Conservation (phyloP, 164 flowering plant genomes). For the Vitis rotundifolia region DNA sequence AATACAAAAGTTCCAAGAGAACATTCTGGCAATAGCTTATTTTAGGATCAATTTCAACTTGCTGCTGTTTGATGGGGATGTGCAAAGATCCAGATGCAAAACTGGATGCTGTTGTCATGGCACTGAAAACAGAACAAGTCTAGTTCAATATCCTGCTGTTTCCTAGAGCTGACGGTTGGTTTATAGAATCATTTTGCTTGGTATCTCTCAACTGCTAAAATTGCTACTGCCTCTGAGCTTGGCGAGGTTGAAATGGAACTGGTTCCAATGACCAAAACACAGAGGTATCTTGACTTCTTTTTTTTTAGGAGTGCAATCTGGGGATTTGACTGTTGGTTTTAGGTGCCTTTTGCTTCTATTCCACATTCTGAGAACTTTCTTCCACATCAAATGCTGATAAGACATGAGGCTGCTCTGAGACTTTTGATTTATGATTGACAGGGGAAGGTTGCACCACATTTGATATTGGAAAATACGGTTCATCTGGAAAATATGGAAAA, state of each 20-base stretch:
- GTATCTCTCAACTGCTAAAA: too few relatives aligned
- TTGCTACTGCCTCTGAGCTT: too few relatives aligned
- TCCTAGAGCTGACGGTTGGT: conserved; percentile 50
- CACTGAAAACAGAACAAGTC: conserved; percentile 92
- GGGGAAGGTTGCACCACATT: conserved; percentile 6
- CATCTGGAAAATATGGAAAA: conserved; percentile 5
- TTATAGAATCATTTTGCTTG: too few relatives aligned
- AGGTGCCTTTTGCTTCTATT: conserved; percentile 10
- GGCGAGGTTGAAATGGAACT: too few relatives aligned
- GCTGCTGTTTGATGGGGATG: conserved; percentile 28
- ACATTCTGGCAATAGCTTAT: too few relatives aligned
- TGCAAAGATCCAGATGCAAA: conserved; percentile 86
- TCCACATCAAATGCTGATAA: conserved; percentile 10
- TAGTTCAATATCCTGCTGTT: conserved; percentile 92
- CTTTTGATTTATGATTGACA: conserved; percentile 8
- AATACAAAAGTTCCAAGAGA: too few relatives aligned
- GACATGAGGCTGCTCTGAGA: conserved; percentile 2
- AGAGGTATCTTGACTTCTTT: too few relatives aligned
- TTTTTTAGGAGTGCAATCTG: too few relatives aligned
- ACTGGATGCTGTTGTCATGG: conserved; percentile 90
- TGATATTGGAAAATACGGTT: conserved; percentile 12
- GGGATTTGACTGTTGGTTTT: conserved; percentile 2
- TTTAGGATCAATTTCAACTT: too few relatives aligned
- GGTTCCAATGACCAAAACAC: too few relatives aligned
- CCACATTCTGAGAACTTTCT: conserved; percentile 16